phyloP scores from a whole-genome alignment of 1,284 basidiomycete species.

The Gymnopus androsaceus region DNA sequence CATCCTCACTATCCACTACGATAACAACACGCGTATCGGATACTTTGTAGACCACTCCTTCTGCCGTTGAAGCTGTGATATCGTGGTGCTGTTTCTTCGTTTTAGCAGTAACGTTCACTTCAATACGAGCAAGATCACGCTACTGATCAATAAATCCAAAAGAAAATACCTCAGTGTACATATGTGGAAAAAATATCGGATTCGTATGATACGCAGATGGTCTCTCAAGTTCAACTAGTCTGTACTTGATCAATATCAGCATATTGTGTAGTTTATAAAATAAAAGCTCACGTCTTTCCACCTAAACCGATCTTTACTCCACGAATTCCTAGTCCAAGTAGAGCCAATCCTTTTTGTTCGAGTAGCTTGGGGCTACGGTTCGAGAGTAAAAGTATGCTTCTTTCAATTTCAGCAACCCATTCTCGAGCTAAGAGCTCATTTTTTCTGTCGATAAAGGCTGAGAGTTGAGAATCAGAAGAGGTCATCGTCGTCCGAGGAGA shows the following conservation, averaged over 20 bases:
- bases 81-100: conserved; percentile 44
- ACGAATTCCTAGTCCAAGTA: conserved; percentile 73
- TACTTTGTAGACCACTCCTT: conserved; percentile 87
- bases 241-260: conserved; percentile 39
- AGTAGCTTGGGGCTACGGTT: conserved; percentile 84
- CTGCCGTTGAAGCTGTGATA: conserved; percentile 43
- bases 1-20: conserved; percentile 69
- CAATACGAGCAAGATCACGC: conserved; percentile 84
- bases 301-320: conserved; percentile 81
- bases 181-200: conserved; percentile 80
- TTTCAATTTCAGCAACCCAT: conserved; percentile 81
- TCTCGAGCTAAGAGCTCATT: conserved; percentile 70
- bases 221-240: conserved; percentile 84
- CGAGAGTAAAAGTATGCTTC: conserved; percentile 78
- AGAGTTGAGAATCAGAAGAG: conserved; percentile 4
- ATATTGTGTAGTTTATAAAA: conserved; percentile 19
- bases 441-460: conserved; percentile 73
- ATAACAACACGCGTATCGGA: conserved; percentile 77
- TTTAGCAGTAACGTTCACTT: conserved; percentile 58
- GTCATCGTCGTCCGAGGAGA: no score
- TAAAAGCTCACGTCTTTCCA: conserved; percentile 75
- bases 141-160: conserved; percentile 55
- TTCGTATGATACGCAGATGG: conserved; percentile 79
- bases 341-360: conserved; percentile 84
- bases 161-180: conserved; percentile 75